Evolutionary conservation across 768 basidiomycete species (phyloP).

Genomic region (Lentinula guzmanii): DNA sequence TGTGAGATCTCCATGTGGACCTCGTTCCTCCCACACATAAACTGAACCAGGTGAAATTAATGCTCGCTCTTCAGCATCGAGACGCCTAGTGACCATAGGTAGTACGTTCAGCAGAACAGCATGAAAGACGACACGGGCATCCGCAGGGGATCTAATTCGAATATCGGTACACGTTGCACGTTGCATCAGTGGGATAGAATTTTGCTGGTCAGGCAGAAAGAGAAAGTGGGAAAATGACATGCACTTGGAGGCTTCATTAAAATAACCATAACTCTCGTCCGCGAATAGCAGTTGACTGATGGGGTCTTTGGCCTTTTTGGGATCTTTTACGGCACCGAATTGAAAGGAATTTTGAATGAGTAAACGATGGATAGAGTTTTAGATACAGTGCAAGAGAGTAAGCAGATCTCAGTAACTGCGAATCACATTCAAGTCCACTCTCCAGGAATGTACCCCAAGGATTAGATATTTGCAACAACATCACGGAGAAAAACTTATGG

Average conservation of each 20-base stretch:
- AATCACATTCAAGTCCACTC: not conserved
- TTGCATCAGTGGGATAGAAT: constrained; percentile 28
- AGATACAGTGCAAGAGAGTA: constrained; percentile 2
- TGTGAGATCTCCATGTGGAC: not conserved
- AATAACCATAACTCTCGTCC: constrained; percentile 2
- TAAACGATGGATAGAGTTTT: constrained; percentile 4
- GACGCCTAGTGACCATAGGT: constrained; percentile 72
- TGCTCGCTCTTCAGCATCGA: constrained; percentile 72
- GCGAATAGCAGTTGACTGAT: constrained; percentile 1
- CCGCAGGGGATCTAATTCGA: constrained; percentile 45
- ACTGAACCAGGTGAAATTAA: constrained; percentile 69
- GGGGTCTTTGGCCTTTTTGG: not conserved
- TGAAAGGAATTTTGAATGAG: constrained; percentile 1
- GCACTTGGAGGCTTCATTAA: not conserved
- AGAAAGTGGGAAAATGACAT: not conserved
- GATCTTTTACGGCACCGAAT: constrained; percentile 6
- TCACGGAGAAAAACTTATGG: too few species aligned
- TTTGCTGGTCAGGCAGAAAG: not conserved
- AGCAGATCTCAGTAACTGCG: not conserved
- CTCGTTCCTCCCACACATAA: constrained; percentile 81
- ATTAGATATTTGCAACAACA: too few species aligned
- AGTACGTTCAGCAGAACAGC: constrained; percentile 61
- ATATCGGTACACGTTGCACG: constrained; percentile 46
- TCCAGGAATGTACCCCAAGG: not conserved
- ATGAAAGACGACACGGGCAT: constrained; percentile 64